Evolutionary conservation across 495 filamentous ascomycete genomes (phyloP).

Genomic region (Darksidea phi): DNA sequence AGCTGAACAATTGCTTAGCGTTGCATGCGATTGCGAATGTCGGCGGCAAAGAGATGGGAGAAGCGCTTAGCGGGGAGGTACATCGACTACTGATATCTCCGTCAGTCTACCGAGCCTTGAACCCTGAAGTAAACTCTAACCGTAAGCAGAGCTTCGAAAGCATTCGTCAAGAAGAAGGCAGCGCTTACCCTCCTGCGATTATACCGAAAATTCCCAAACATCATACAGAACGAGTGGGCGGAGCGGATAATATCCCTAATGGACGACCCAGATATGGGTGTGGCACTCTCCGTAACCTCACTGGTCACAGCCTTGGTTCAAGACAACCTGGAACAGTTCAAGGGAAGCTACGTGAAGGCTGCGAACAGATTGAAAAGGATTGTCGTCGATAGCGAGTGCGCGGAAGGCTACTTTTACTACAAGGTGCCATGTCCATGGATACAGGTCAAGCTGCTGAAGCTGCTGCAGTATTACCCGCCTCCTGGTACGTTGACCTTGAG

Average conservation of each 20-base stretch:
- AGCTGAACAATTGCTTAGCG: conserved; percentile 96
- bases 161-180: conserved; percentile 99
- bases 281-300: conserved; percentile 92
- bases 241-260: conserved; percentile 97
- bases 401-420: conserved; percentile 92
- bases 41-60: conserved; percentile 93
- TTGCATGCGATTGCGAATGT: conserved; percentile 98
- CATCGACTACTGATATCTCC: conserved; percentile 94
- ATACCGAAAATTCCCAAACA: conserved; percentile 89
- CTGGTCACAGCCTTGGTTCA: conserved; percentile 94
- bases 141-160: conserved; percentile 74
- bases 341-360: conserved; percentile 89
- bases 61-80: conserved; percentile 88
- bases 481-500: conserved; percentile 62
- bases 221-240: conserved; percentile 94
- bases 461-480: conserved; percentile 95
- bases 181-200: conserved; percentile 92
- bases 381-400: conserved; percentile 82
- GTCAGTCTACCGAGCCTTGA: conserved; percentile 53
- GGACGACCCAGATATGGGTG: conserved; percentile 95
- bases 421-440: conserved; percentile 99
- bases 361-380: conserved; percentile 85
- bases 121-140: not conserved
- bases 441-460: conserved; percentile 85
- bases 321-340: conserved; percentile 89